Evolutionary conservation across 495 filamentous ascomycete genomes (phyloP).

Genomic region (Tuber indicum): DNA sequence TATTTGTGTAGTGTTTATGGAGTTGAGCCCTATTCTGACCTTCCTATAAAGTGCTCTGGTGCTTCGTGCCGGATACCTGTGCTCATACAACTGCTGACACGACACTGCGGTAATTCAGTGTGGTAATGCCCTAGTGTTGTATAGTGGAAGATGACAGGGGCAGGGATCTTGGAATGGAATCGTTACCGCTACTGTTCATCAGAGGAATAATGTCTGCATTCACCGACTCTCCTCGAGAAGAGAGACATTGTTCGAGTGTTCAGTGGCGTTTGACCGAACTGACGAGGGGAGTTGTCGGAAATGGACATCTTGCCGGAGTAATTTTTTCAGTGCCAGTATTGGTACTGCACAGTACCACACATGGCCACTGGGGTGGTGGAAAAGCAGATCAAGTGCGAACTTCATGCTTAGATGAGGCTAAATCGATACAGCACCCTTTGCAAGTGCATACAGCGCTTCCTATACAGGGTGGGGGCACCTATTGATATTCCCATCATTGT

Average conservation of each 20-base stretch:
- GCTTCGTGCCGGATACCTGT: not conserved
- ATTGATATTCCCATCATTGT: not conserved
- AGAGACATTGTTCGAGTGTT: not conserved
- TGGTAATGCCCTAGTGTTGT: not conserved
- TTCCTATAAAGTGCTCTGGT: not conserved
- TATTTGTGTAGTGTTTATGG: not conserved
- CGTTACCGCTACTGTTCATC: not conserved
- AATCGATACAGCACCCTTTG: not conserved
- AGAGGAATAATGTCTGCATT: not conserved
- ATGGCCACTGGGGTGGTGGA: not conserved
- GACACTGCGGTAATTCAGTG: not conserved
- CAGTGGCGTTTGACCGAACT: not conserved
- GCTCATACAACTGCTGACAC: not conserved
- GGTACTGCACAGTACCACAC: not conserved
- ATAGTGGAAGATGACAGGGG: not conserved
- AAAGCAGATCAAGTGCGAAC: not conserved
- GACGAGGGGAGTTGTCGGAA: not conserved
- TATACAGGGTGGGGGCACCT: not conserved
- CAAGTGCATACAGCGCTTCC: not conserved
- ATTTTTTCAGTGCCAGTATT: not conserved
- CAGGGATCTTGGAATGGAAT: not conserved
- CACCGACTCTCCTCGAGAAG: not conserved
- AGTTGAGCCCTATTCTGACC: not conserved
- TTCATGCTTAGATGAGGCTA: not conserved
- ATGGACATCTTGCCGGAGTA: not conserved